A percentile compares a stretch with the other conserved stretches of the same genome.
phyloP scores from a whole-genome alignment of 768 basidiomycete species.

The Gelatoporia subvermispora region DNA sequence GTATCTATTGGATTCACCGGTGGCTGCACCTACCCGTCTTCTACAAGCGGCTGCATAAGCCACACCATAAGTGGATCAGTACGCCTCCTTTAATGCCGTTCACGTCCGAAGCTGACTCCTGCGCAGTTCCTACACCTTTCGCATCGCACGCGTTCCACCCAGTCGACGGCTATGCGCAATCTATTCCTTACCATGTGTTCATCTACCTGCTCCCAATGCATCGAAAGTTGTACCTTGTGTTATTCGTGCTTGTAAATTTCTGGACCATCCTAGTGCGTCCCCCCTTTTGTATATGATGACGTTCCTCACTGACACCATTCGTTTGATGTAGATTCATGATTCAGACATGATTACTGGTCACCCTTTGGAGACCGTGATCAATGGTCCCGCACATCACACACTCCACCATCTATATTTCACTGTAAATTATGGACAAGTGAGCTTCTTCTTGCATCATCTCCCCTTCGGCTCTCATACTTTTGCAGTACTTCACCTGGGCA shows the following conservation, averaged over 20 bases:
- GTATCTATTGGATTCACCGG: conserved; percentile 97
- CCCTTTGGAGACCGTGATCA: conserved; percentile 83
- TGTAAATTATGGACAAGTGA: conserved; percentile 89
- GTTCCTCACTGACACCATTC: not conserved
- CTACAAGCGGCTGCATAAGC: conserved; percentile 93
- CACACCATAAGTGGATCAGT: conserved; percentile 99
- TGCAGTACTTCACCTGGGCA: conserved; percentile 95
- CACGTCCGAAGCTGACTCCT: conserved; percentile 3
- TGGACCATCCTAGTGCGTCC: conserved; percentile 87
- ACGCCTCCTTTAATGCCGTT: conserved; percentile 30
- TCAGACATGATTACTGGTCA: conserved; percentile 97
- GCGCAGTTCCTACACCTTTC: conserved; percentile 89
- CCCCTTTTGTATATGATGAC: not conserved
- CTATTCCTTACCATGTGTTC: conserved; percentile 92
- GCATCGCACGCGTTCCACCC: conserved; percentile 98
- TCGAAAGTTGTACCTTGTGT: conserved; percentile 71
- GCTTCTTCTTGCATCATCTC: conserved; percentile 14
- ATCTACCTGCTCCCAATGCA: conserved; percentile 89
- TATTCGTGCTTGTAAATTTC: conserved; percentile 90
- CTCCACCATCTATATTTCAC: conserved; percentile 97
- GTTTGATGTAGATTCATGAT: conserved; percentile 79
- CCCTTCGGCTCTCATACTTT: conserved; percentile 10
- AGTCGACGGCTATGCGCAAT: conserved; percentile 90
- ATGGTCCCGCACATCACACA: conserved; percentile 98
- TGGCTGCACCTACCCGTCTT: conserved; percentile 77